Evolutionary conservation across 805 yeast species (phyloP), one percentile per base, ranked within the genome.

Genomic region (Saccharomycopsis babjevae): DNA sequence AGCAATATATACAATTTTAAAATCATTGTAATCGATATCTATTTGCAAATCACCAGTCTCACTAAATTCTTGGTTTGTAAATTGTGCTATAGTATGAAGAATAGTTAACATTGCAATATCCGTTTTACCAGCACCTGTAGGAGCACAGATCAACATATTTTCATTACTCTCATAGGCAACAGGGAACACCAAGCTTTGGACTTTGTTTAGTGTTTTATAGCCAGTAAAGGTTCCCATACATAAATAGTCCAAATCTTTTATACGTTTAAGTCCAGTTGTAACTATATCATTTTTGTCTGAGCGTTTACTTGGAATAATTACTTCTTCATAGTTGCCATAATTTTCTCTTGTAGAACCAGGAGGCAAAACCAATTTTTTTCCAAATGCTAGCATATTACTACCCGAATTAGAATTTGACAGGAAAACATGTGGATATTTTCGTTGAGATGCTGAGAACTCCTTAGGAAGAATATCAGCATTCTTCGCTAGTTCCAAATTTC

Each of bases 111-210:
- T 73, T 0, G 97, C 97, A 32, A 92, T 93, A 72, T 92, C 97
- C 0, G 97, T 92, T 70, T 92, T 92, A 81, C 97, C 97, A 5
- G 97, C 97, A 79, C 97, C 97, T 0, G 97, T 92, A 1, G 97
- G 97, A 0, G 97, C 97, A 82, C 97, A 92, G 4, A 92, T 90
- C 57, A 92, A 76, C 97, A 94, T 89, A 69, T 93, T 93, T 68
- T 93, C 97, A 71, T 89, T 91, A 5, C 97, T 87, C 60, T 87
- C 84, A 71, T 93, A 94, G 0, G 97, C 98, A 15, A 92, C 89
- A 0, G 96, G 96, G 66, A 79, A 94, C 1, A 93, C 96, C 63
- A 94, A 76, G 18, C 96, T 86, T 73, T 93, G 99, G 80, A 94
- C 88, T 66, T 88, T 81, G 73, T 93, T 93, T 66, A 93, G 77